Evolutionary conservation across 2,329 filamentous ascomycete species (phyloP).

Genomic region (Trichoderma citrinoviride): DNA sequence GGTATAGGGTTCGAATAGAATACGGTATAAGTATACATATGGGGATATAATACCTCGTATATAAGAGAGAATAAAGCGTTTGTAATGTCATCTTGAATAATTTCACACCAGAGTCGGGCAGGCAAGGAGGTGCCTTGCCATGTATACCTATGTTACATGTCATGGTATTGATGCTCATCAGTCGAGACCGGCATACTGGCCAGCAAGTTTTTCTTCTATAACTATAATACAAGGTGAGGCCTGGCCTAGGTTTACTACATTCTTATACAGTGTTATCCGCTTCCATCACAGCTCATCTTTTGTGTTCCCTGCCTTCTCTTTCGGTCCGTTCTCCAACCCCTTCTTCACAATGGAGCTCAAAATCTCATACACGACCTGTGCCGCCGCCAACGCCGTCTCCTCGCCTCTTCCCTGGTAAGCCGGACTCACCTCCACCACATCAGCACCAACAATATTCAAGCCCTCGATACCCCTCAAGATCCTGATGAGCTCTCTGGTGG

Average conservation of each 20-base stretch:
- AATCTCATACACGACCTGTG: conserved; percentile 84
- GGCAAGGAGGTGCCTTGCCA: no score
- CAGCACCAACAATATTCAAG: conserved; percentile 82
- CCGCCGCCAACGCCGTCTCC: conserved; percentile 77
- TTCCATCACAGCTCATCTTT: conserved; percentile 41
- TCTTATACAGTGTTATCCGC: neutral
- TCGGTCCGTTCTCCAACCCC: conserved; percentile 40
- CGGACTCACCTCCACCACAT: conserved; percentile 77
- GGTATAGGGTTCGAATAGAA: no score
- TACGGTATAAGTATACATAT: neutral
- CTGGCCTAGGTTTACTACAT: neutral
- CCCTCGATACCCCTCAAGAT: conserved; percentile 79
- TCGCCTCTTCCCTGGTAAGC: conserved; percentile 80
- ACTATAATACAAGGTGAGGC: no score
- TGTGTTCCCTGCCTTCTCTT: conserved; percentile 30
- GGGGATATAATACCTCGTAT: neutral
- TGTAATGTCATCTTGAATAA: no score
- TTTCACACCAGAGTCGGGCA: no score
- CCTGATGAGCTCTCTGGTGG: conserved; percentile 79
- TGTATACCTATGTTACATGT: no score
- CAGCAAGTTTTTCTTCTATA: no score
- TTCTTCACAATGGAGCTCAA: conserved; percentile 70
- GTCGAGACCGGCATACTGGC: no score
- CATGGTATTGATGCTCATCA: no score
- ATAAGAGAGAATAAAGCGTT: no score